Evolutionary conservation across 352 stramenopile genomes (phyloP).

Genomic region (Aphanomyces stellatus): DNA sequence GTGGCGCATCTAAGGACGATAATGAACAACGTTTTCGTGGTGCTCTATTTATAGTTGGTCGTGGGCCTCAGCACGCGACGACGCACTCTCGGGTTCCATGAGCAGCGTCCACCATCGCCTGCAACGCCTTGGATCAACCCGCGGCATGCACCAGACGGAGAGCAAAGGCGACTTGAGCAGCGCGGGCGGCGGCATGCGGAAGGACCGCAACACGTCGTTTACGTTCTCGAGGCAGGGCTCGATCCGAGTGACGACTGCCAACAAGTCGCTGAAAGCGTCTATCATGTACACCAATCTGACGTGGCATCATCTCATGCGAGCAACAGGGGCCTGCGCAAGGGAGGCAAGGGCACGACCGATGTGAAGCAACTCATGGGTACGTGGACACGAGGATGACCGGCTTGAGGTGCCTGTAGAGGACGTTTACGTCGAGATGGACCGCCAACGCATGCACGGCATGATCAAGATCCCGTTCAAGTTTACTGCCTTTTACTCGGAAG

Average conservation of each 20-base stretch:
- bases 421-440: slow-evolving; percentile 62
- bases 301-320: too few species aligned
- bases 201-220: too few species aligned
- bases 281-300: too few species aligned
- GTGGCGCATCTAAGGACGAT: slow-evolving; percentile 54
- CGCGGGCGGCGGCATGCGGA: too few species aligned
- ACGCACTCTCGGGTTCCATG: not conserved
- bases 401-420: slow-evolving; percentile 29
- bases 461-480: slow-evolving; percentile 62
- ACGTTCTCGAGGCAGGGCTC: not conserved
- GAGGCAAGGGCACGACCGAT: not conserved
- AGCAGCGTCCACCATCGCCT: not conserved
- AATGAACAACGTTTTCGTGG: not conserved
- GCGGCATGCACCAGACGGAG: too few species aligned
- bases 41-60: too few species aligned
- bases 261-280: too few species aligned
- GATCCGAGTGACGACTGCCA: too few species aligned
- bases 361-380: slow-evolving; percentile 20
- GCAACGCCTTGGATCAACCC: not conserved
- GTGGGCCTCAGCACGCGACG: too few species aligned
- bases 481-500: slow-evolving; percentile 50
- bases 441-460: slow-evolving; percentile 33
- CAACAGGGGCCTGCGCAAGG: not conserved
- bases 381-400: not conserved
- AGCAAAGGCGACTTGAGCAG: too few species aligned